Percentiles rank a stretch among this genome's conserved stretches.
Evolutionary conservation across 1,284 basidiomycete species (phyloP).

Genomic region (Dichomitus squalens): DNA sequence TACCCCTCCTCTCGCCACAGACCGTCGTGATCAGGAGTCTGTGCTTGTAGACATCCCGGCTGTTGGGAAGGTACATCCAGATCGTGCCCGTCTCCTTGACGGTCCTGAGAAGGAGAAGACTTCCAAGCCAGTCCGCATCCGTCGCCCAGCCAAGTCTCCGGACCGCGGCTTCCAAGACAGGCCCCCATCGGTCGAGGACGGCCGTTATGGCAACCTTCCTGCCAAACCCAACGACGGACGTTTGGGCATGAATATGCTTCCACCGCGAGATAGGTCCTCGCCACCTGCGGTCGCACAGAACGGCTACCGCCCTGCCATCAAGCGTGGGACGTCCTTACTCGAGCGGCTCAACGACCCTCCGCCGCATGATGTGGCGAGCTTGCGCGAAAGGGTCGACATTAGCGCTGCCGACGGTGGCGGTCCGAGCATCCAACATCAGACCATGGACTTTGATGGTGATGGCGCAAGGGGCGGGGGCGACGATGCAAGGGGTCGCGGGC

Average conservation of each 20-base stretch:
- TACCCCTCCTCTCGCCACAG: constrained; percentile 8
- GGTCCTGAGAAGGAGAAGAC: background rate
- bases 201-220: constrained; percentile 1
- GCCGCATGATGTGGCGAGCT: constrained; percentile 8
- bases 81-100: constrained; percentile 19
- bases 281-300: constrained; percentile 22
- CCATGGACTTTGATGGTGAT: constrained; percentile 17
- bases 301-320: constrained; percentile 30
- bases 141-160: constrained; percentile 10
- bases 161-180: constrained; percentile 1
- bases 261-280: constrained; percentile 12
- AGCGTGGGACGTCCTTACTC: constrained; percentile 38
- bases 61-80: constrained; percentile 18
- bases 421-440: background rate
- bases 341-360: constrained; percentile 39
- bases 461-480: background rate
- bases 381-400: constrained; percentile 43
- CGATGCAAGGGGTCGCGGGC: background rate
- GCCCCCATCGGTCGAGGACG: constrained; percentile 2
- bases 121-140: constrained; percentile 16
- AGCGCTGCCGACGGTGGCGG: background rate
- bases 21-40: constrained; percentile 9
- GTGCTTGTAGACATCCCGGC: constrained; percentile 4
- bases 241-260: constrained; percentile 28
- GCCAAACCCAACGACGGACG: constrained; percentile 8